A percentile compares a stretch with the other conserved stretches of the same genome.
Evolutionary conservation across 2,329 filamentous ascomycete species (phyloP).

Genomic region (Hypoxylon sp.): DNA sequence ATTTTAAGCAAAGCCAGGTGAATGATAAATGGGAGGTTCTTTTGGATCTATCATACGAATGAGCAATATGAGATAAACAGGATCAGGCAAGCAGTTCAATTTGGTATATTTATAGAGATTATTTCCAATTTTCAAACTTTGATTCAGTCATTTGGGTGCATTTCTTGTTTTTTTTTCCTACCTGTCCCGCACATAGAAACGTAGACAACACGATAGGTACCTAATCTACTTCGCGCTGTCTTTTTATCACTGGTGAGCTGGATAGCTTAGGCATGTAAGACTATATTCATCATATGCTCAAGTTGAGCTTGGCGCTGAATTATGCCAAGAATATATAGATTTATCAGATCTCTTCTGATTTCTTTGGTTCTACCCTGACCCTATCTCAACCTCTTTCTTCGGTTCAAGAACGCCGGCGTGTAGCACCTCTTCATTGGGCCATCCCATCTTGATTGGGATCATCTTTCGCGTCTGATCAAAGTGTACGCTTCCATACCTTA

Average conservation of each 20-base stretch:
- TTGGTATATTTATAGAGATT: background rate
- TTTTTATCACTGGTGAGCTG: too few species aligned
- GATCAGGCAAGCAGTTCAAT: background rate
- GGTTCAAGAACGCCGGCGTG: conserved; percentile 48
- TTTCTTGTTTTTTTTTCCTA: too few species aligned
- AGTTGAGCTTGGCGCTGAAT: background rate
- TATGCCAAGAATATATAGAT: background rate
- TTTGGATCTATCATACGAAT: conserved; percentile 48
- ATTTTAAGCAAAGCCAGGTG: conserved; percentile 48
- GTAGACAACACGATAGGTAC: too few species aligned
- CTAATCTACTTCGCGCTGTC: too few species aligned
- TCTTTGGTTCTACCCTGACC: too few species aligned
- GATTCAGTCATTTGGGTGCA: background rate
- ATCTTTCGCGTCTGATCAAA: conserved; percentile 51
- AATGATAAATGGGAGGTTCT: conserved; percentile 48
- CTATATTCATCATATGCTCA: too few species aligned
- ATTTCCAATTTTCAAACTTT: background rate
- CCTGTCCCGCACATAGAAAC: too few species aligned
- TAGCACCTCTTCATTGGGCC: conserved; percentile 48
- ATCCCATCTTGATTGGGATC: conserved; percentile 44
- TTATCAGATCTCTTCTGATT: background rate
- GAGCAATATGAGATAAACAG: background rate
- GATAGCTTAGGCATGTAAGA: too few species aligned
- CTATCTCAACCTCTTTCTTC: conserved; percentile 21
- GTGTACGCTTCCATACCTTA: conserved; percentile 52